These are phyloP conservation scores for Aphanomyces stellatus DNA, from an alignment of 352 stramenopile species.

Conservation along the genomic window DNA sequence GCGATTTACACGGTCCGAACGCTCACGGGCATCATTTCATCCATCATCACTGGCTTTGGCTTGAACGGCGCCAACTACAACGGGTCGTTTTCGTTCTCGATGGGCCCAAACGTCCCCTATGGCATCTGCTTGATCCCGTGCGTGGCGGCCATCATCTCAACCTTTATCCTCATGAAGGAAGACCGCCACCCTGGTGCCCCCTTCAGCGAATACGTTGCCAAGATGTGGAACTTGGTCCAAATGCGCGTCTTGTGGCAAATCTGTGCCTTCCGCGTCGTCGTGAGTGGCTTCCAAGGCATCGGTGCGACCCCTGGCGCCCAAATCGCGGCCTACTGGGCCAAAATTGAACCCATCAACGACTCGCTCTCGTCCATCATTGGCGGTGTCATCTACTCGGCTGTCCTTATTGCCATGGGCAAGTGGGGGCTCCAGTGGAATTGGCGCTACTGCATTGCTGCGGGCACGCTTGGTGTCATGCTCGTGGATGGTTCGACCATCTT, in stretches of 20 bases:
- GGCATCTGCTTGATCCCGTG: conserved; percentile 1
- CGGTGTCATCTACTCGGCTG: conserved; percentile 30
- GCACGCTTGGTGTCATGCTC: conserved; percentile 44
- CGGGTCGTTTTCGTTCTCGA: neutral
- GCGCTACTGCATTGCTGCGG: conserved; percentile 35
- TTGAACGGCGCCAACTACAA: neutral
- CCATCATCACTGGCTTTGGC: no score
- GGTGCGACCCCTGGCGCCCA: conserved; percentile 35
- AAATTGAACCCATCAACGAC: conserved; percentile 49
- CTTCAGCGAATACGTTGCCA: conserved; percentile 27
- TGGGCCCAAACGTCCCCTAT: neutral
- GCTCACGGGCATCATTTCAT: no score
- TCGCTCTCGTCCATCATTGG: conserved; percentile 37
- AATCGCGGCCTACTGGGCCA: conserved; percentile 44
- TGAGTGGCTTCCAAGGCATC: conserved; percentile 37
- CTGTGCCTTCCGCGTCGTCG: conserved; percentile 44
- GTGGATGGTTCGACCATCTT: conserved; percentile 43
- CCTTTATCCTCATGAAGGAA: conserved; percentile 34
- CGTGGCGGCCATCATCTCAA: neutral
- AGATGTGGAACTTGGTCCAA: conserved; percentile 43
- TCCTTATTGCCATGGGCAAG: conserved; percentile 30
- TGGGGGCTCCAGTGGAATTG: conserved; percentile 52
- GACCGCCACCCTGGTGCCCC: conserved; percentile 26
- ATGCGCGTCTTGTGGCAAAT: conserved; percentile 43
- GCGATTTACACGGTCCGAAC: no score